These are phyloP conservation scores for Arthonia radiata DNA, from an alignment of 495 filamentous ascomycete species.

Conservation along the genomic window DNA sequence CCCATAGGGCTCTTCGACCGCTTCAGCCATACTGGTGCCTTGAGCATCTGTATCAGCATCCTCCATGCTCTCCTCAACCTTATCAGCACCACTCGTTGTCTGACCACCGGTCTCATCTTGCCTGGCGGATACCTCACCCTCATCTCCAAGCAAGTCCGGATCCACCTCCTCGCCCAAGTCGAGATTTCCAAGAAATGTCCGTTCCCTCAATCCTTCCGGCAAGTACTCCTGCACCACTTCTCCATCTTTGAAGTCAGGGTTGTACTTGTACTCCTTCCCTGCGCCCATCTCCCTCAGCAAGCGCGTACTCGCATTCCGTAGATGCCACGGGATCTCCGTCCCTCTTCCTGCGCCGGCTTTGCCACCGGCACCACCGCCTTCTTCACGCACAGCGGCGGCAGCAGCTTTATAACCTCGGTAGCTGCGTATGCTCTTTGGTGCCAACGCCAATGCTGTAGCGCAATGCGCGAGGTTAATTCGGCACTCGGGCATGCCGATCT, in stretches of 20 bases:
- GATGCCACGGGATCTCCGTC: slow-evolving; percentile 60
- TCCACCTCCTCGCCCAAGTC: slow-evolving; percentile 65
- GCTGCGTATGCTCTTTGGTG: slow-evolving; percentile 63
- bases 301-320: slow-evolving; percentile 74
- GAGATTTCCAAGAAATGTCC: slow-evolving; percentile 53
- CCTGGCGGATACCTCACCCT: no score
- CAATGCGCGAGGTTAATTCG: slow-evolving; percentile 79
- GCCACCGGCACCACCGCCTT: slow-evolving; percentile 52
- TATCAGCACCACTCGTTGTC: no score
- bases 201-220: slow-evolving; percentile 41
- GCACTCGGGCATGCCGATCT: slow-evolving; percentile 82
- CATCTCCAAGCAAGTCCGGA: slow-evolving; percentile 30
- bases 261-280: slow-evolving; percentile 88
- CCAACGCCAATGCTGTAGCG: slow-evolving; percentile 55
- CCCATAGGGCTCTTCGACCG: no score
- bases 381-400: slow-evolving; percentile 36
- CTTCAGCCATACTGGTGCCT: no score
- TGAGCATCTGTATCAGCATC: no score
- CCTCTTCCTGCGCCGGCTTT: slow-evolving; percentile 54
- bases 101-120: no score
- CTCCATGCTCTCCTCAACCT: no score
- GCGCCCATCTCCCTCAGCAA: slow-evolving; percentile 84
- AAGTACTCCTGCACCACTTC: slow-evolving; percentile 46
- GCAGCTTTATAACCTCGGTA: slow-evolving; percentile 69
- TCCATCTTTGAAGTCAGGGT: slow-evolving; percentile 70